Percentiles rank a stretch among this genome's conserved stretches.
Evolutionary conservation across 345 rosid genomes (phyloP).

Genomic region (Lagerstroemia speciosa): DNA sequence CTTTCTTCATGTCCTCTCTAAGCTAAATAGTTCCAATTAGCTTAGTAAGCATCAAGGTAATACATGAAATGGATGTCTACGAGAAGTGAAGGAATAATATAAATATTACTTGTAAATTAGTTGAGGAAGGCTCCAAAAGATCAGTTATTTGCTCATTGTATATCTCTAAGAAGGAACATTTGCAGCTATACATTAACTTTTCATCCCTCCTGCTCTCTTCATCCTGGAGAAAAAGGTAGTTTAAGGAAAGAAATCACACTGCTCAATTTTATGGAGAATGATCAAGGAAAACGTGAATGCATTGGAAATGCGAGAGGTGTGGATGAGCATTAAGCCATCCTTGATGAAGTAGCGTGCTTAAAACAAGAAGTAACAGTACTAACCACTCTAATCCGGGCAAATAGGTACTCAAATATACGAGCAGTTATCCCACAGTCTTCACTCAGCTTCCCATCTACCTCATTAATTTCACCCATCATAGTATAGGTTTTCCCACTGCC

Average conservation of each 20-base stretch:
- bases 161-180: conserved; percentile 88
- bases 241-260: background rate
- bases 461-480: conserved; percentile 81
- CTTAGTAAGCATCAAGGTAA: conserved; percentile 12
- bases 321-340: background rate
- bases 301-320: background rate
- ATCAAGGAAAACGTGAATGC: background rate
- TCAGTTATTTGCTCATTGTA: conserved; percentile 94
- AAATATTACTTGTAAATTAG: conserved; percentile 68
- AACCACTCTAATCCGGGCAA: conserved; percentile 69
- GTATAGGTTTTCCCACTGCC: conserved; percentile 98
- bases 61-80: conserved; percentile 1
- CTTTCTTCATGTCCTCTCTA: conserved; percentile 84
- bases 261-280: background rate
- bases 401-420: conserved; percentile 70
- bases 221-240: conserved; percentile 36
- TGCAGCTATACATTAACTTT: conserved; percentile 68
- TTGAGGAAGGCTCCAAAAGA: conserved; percentile 79
- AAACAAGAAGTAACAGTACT: conserved; percentile 11
- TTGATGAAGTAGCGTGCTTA: background rate
- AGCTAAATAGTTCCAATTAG: conserved; percentile 46
- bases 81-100: conserved; percentile 8
- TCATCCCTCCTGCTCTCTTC: conserved; percentile 74
- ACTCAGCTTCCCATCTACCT: conserved; percentile 36
- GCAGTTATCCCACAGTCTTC: conserved; percentile 84